A percentile compares a stretch with the other conserved stretches of the same genome.
These are phyloP conservation scores for Penicillium sp. DNA, from an alignment of 2,329 filamentous ascomycete species.

Conservation along the genomic window DNA sequence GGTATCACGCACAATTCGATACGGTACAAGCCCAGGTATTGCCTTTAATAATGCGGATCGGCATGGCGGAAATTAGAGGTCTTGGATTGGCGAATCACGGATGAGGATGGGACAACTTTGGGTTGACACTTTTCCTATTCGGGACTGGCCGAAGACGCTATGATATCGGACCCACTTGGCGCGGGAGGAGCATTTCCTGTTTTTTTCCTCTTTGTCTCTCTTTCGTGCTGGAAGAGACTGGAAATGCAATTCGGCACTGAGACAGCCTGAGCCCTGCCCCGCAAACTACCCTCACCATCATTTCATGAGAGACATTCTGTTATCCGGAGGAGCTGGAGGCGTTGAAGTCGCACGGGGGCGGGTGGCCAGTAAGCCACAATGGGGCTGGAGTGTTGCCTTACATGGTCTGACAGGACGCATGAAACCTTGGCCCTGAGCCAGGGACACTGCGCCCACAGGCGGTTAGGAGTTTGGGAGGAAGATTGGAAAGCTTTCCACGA, in stretches of 20 bases:
- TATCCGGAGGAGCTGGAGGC: no score
- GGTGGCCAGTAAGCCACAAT: constrained; percentile 6
- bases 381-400: constrained; percentile 2
- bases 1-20: not conserved
- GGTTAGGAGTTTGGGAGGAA: constrained; percentile 2
- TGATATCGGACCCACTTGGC: constrained; percentile 18
- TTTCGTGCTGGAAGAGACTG: no score
- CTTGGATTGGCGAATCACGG: constrained; percentile 4
- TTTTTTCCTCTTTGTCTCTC: constrained; percentile 9
- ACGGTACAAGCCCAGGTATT: not conserved
- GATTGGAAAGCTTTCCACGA: not conserved
- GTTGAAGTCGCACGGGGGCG: not conserved
- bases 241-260: not conserved
- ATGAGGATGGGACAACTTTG: fast-evolving
- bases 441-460: constrained; percentile 1
- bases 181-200: constrained; percentile 11
- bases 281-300: not conserved
- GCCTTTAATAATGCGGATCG: constrained; percentile 17
- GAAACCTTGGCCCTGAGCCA: constrained; percentile 2
- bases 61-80: constrained; percentile 24
- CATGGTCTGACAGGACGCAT: constrained; percentile 3
- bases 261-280: not conserved
- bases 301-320: not conserved
- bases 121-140: constrained; percentile 14
- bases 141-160: constrained; percentile 9